Evolutionary conservation across 768 basidiomycete genomes (phyloP).

Genomic region (Hysterangium stoloniferum): DNA sequence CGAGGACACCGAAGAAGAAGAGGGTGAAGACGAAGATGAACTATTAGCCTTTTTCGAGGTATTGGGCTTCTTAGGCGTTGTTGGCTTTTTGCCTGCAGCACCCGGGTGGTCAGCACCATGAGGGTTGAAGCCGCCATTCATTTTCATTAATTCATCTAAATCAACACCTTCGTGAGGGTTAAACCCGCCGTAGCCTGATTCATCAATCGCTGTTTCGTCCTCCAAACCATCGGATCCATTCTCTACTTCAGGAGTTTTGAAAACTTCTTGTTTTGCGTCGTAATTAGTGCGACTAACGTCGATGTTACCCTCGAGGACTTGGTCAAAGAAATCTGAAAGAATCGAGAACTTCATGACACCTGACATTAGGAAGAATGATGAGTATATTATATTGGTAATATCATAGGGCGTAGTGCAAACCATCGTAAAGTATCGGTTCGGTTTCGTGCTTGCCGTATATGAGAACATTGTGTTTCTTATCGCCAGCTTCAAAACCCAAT

Average conservation of each 20-base stretch:
- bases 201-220: conserved; percentile 8
- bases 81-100: neutral
- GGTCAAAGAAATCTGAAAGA: conserved; percentile 65
- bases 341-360: conserved; percentile 70
- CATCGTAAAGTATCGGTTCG: conserved; percentile 56
- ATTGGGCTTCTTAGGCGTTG: too few species aligned
- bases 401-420: conserved; percentile 29
- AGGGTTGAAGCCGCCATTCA: neutral
- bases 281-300: conserved; percentile 41
- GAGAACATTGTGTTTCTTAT: conserved; percentile 56
- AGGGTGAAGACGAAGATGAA: too few species aligned
- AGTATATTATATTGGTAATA: neutral
- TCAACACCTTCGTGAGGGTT: conserved; percentile 7
- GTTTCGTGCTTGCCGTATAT: conserved; percentile 58
- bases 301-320: conserved; percentile 58
- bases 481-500: conserved; percentile 51
- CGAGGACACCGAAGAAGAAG: too few species aligned
- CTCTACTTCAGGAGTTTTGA: neutral
- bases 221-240: neutral
- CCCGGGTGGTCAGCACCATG: conserved; percentile 4
- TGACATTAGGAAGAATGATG: conserved; percentile 20
- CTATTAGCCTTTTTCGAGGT: too few species aligned
- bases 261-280: conserved; percentile 20
- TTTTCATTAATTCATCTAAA: conserved; percentile 4
- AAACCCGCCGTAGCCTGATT: conserved; percentile 4